Evolutionary conservation across 2,329 filamentous ascomycete genomes (phyloP), one percentile per base, ranked within the genome.

Genomic region (Colletotrichum siamense): DNA sequence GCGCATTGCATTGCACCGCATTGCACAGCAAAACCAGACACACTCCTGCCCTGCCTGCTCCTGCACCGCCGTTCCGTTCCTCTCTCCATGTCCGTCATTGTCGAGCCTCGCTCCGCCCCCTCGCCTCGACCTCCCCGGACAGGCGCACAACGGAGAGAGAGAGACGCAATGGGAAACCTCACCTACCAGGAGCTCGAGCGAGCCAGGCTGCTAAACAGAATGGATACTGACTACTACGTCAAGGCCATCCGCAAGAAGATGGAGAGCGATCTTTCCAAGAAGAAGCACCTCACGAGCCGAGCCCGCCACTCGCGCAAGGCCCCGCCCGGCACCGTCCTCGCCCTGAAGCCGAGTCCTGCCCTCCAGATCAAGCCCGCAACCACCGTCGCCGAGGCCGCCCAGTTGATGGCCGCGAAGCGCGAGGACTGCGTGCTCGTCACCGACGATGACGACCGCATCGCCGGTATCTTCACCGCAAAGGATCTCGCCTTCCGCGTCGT

Each of bases 381-480:
- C 30, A 98, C 95, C 66, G 96, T 99, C 73, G 94, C 97, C 78
- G 97, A 99, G 87, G 97, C 97, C 65, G 97, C 97, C 55, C 97
- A 99, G 89, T 89, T 99, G 83, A 99, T 99, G 97, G 97, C 97
- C 72, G 97, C 97, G 67, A 99, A 99, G 91, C 92, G 97, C 81
- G 97, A 99, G 86, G 97, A 99, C 85, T 99, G 97, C 82, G 97
- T 99, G 52, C 88, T 99, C 77, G 97, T 99, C 28, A 99, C 97
- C 57, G 97, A 99, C 84, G 96, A 99, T 79, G 96, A 99, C 86
- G 97, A 99, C 82, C 92, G 97, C 63, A 99, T 99, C 86, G 95
- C 97, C 61, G 97, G 97, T 87, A 99, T 99, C 85, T 99, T 99
- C 85, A 99, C 97, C 1, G 97, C 97, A 79, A 99, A 99, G 89